Percentiles rank a stretch among this genome's conserved stretches.
Evolutionary conservation across 164 flowering plant genomes (phyloP).

Genomic region (Hamamelis virginiana): DNA sequence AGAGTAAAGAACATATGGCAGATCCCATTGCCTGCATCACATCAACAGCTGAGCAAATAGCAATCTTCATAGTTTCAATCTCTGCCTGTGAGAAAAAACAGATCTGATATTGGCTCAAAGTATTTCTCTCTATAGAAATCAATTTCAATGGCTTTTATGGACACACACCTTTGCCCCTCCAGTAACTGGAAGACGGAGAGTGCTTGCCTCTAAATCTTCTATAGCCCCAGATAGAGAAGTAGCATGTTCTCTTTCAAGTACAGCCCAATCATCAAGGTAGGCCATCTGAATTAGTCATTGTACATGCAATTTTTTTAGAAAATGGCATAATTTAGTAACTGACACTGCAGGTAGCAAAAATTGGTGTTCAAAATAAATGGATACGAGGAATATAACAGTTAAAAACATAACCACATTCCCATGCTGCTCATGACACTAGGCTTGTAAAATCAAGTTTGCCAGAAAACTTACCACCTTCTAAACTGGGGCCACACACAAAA

Average conservation of each 20-base stretch:
- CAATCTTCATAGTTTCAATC: slow-evolving; percentile 53
- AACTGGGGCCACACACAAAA: no score
- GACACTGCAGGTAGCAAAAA: not conserved
- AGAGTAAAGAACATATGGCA: slow-evolving; percentile 56
- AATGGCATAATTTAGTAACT: not conserved
- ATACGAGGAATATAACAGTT: no score
- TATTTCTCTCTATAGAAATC: not conserved
- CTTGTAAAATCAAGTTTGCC: no score
- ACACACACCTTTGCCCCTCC: slow-evolving; percentile 79
- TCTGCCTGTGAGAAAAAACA: slow-evolving; percentile 57
- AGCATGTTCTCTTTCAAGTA: slow-evolving; percentile 72
- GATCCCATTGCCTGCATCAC: slow-evolving; percentile 86
- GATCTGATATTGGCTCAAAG: slow-evolving; percentile 2
- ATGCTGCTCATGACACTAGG: no score
- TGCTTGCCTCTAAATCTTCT: slow-evolving; percentile 81
- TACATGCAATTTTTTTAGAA: slow-evolving; percentile 15
- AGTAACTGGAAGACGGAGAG: slow-evolving; percentile 79
- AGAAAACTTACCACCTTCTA: no score
- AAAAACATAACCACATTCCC: no score
- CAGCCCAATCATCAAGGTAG: slow-evolving; percentile 77
- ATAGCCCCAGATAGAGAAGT: slow-evolving; percentile 58
- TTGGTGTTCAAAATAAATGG: no score
- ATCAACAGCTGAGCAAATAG: slow-evolving; percentile 74
- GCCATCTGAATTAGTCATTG: slow-evolving; percentile 49
- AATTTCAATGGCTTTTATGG: not conserved